phyloP scores from a whole-genome alignment of 345 rosid species.

The Gossypium ekmanianum region DNA sequence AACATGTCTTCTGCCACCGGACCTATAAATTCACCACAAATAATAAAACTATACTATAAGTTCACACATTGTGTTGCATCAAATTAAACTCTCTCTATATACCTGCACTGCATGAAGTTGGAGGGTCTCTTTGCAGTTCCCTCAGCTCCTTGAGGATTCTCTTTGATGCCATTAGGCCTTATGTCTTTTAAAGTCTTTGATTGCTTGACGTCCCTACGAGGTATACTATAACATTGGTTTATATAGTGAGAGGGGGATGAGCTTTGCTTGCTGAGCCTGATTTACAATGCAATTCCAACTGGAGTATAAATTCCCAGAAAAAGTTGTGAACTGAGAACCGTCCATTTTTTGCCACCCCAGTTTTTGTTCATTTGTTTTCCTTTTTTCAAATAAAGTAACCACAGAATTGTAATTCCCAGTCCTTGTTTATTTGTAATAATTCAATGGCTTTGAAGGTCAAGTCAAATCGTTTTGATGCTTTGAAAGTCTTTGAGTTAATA shows the following conservation, averaged over 20 bases:
- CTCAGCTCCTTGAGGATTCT: slow-evolving; percentile 17
- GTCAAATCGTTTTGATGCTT: background rate
- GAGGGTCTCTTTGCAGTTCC: slow-evolving; percentile 18
- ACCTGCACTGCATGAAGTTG: slow-evolving; percentile 16
- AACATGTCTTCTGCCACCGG: slow-evolving; percentile 59
- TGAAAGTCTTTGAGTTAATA: background rate
- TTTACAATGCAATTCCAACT: background rate
- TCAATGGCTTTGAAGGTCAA: background rate
- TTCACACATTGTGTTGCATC: background rate
- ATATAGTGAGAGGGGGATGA: background rate
- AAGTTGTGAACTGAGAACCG: slow-evolving; percentile 1
- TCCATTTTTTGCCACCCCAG: background rate
- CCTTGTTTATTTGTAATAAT: background rate
- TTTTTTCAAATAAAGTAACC: background rate
- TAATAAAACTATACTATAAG: background rate
- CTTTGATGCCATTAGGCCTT: slow-evolving; percentile 2
- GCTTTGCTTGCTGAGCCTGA: background rate
- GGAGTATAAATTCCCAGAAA: slow-evolving; percentile 17
- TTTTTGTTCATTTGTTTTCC: background rate
- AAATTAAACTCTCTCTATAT: background rate
- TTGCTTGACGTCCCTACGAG: too few relatives aligned
- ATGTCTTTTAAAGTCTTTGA: too few relatives aligned
- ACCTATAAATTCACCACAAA: slow-evolving; percentile 30
- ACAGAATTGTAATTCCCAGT: background rate
- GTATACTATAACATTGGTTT: background rate